These are phyloP conservation scores for Cicer chorassanicum DNA, from an alignment of 306 rosid genomes.

Conservation along the genomic window DNA sequence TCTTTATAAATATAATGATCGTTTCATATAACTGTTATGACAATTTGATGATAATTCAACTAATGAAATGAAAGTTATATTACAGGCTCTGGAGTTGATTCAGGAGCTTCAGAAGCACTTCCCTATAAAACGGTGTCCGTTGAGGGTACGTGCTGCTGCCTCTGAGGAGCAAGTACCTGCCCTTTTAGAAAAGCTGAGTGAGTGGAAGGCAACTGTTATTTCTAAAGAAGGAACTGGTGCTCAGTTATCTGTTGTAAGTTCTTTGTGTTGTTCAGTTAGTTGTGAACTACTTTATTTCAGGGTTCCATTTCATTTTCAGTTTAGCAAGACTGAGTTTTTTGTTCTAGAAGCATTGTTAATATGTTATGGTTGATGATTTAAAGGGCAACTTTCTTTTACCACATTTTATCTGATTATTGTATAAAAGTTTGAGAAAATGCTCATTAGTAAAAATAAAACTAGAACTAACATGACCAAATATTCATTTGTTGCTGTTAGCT, in stretches of 20 bases:
- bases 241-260: conserved; percentile 71
- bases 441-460: conserved; percentile 14
- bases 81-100: conserved; percentile 87
- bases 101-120: conserved; percentile 96
- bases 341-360: not conserved
- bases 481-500: not conserved
- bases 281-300: conserved; percentile 8
- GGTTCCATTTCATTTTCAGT: conserved; percentile 12
- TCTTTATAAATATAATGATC: not conserved
- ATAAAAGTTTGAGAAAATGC: conserved; percentile 14
- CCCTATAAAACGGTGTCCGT: conserved; percentile 91
- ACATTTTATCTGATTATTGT: not conserved
- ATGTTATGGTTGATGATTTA: conserved; percentile 26
- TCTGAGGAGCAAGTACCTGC: conserved; percentile 58
- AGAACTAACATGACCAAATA: conserved; percentile 6
- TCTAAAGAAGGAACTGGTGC: conserved; percentile 74
- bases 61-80: not conserved
- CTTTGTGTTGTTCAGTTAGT: not conserved
- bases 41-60: not conserved
- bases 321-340: conserved; percentile 17
- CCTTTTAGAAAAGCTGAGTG: conserved; percentile 71
- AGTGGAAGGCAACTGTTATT: conserved; percentile 67
- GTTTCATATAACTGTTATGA: conserved; percentile 12
- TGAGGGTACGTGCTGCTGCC: conserved; percentile 66
- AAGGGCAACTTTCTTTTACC: not conserved